Conservation (phyloP, 1,284 basidiomycete genomes). For the Trichosporon sp. region DNA sequence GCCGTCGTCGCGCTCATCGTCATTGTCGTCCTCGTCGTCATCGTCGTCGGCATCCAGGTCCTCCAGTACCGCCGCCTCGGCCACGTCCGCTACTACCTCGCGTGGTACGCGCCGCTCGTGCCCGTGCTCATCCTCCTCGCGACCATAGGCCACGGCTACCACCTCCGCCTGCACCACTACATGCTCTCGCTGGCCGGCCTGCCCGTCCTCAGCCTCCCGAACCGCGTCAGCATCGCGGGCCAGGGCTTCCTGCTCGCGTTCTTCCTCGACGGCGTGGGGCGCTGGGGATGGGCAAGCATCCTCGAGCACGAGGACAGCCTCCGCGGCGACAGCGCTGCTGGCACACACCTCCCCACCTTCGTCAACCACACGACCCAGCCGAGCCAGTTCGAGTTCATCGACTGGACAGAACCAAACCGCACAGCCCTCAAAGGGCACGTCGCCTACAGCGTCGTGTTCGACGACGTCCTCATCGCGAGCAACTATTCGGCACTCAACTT, state of each 20-base stretch:
- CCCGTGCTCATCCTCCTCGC: constrained; percentile 39
- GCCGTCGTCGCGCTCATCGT: constrained; percentile 32
- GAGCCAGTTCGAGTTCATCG: constrained; percentile 12
- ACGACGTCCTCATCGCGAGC: constrained; percentile 27
- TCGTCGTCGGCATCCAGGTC: constrained; percentile 36
- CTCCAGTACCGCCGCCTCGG: constrained; percentile 33
- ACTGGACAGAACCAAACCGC: constrained; percentile 19
- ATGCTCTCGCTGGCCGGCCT: constrained; percentile 33
- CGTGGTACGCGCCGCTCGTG: constrained; percentile 39
- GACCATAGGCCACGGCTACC: constrained; percentile 31
- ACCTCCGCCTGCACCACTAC: constrained; percentile 43
- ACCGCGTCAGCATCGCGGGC: constrained; percentile 34
- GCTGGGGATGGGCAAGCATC: constrained; percentile 46
- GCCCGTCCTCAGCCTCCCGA: constrained; percentile 40
- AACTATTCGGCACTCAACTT: constrained; percentile 18
- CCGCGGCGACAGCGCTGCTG: constrained; percentile 26
- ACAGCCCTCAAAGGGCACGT: constrained; percentile 21
- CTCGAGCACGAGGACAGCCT: constrained; percentile 25
- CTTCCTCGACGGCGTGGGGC: constrained; percentile 43
- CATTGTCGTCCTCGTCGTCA: constrained; percentile 26
- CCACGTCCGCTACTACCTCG: constrained; percentile 37
- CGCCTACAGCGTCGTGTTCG: constrained; percentile 27
- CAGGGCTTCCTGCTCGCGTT: constrained; percentile 41
- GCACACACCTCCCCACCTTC: constrained; percentile 20
- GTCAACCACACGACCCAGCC: neutral